Conservation (phyloP, 1,284 basidiomycete species). For the Ganoderma lucidum region DNA sequence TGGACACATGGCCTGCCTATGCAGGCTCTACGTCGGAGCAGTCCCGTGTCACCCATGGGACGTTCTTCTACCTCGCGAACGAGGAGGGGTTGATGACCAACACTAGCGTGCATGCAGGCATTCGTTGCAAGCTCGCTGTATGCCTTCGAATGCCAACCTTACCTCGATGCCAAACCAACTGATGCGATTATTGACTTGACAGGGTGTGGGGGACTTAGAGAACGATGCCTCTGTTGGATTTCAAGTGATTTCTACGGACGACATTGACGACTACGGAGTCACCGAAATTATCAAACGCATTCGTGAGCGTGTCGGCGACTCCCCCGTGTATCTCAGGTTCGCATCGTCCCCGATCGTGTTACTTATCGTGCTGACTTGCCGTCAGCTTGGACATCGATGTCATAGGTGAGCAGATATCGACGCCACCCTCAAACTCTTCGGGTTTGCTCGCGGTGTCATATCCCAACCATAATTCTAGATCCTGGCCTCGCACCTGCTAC, state of each 20-base stretch:
- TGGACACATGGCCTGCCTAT: constrained; percentile 71
- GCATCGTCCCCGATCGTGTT: constrained; percentile 18
- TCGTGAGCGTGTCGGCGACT: constrained; percentile 67
- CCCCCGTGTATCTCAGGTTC: constrained; percentile 79
- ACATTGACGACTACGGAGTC: constrained; percentile 77
- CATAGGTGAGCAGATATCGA: constrained; percentile 55
- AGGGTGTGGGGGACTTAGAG: constrained; percentile 67
- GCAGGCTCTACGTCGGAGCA: constrained; percentile 62
- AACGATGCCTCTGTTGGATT: constrained; percentile 75
- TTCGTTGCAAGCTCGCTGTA: constrained; percentile 75
- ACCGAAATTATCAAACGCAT: constrained; percentile 69
- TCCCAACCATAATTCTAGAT: constrained; percentile 49
- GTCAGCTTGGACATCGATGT: constrained; percentile 79
- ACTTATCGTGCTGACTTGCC: neutral
- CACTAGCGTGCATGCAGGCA: constrained; percentile 80
- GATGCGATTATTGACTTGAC: neutral
- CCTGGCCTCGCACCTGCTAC: constrained; percentile 83
- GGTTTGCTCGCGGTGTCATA: no score
- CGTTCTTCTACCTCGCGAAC: constrained; percentile 77
- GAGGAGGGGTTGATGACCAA: constrained; percentile 79
- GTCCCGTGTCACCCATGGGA: constrained; percentile 77
- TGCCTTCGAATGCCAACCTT: constrained; percentile 29
- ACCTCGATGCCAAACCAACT: neutral
- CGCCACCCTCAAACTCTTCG: neutral
- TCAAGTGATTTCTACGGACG: constrained; percentile 75